These are phyloP conservation scores for Straminergon stramineum DNA, from an alignment of 225 moss, liverwort and hornwort genomes.

Conservation along the genomic window DNA sequence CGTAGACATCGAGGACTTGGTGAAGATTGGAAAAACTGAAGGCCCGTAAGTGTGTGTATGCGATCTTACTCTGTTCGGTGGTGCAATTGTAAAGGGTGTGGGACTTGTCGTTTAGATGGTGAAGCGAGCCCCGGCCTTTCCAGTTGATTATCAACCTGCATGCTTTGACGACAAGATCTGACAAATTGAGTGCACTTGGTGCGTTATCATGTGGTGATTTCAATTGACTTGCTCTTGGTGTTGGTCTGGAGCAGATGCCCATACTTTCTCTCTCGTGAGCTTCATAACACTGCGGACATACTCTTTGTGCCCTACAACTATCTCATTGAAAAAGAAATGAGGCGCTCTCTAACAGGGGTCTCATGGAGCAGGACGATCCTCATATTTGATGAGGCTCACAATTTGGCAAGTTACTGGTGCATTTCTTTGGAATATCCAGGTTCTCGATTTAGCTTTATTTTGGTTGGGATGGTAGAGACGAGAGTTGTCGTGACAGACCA, in stretches of 20 bases:
- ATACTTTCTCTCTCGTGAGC: slow-evolving; percentile 94
- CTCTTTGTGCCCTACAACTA: slow-evolving; percentile 96
- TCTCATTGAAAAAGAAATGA: slow-evolving; percentile 91
- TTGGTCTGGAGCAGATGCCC: slow-evolving; percentile 68
- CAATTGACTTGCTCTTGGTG: not conserved
- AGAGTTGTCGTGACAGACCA: not conserved
- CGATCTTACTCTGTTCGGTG: not conserved
- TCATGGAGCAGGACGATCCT: slow-evolving; percentile 80
- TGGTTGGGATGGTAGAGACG: not conserved
- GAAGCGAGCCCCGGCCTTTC: not conserved
- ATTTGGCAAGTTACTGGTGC: slow-evolving; percentile 54
- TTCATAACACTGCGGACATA: slow-evolving; percentile 85
- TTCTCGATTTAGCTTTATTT: not conserved
- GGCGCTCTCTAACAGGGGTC: slow-evolving; percentile 82
- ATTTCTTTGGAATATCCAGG: not conserved
- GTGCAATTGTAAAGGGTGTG: not conserved
- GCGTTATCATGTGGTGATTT: not conserved
- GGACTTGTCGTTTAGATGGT: not conserved
- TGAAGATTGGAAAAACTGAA: slow-evolving; percentile 79
- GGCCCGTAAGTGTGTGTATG: slow-evolving; percentile 85
- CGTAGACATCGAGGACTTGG: slow-evolving; percentile 91
- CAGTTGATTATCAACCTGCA: not conserved
- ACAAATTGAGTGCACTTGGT: not conserved
- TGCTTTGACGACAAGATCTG: not conserved
- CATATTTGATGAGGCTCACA: slow-evolving; percentile 98